Conservation (phyloP, 495 filamentous ascomycete species). For the Penicillium atrosanguineum region DNA sequence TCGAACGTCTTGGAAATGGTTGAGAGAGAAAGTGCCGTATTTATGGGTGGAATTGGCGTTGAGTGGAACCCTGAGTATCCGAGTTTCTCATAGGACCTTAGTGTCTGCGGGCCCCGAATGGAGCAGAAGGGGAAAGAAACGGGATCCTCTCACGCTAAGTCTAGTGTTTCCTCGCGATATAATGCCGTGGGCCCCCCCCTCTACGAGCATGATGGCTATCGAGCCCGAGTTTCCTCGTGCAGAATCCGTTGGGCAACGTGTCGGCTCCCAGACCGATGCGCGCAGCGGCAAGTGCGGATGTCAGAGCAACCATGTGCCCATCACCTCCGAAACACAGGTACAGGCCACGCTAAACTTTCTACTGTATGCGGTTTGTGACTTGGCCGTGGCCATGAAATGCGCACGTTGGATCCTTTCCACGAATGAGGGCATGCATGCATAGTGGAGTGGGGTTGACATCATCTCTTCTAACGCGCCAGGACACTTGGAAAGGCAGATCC, state of each 20-base stretch:
- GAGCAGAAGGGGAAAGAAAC: conserved; percentile 31
- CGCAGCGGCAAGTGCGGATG: conserved; percentile 21
- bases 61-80: conserved; percentile 18
- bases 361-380: not conserved
- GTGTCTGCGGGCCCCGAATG: conserved; percentile 25
- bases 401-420: not conserved
- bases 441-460: conserved; percentile 9
- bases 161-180: conserved; percentile 4
- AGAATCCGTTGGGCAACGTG: conserved; percentile 3
- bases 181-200: not conserved
- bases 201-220: not conserved
- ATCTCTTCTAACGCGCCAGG: not conserved
- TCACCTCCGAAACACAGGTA: conserved; percentile 1
- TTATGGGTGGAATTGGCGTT: conserved; percentile 12
- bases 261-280: conserved; percentile 1
- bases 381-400: not conserved
- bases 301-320: conserved; percentile 7
- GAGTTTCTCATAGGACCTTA: conserved; percentile 10
- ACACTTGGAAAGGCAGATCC: not conserved
- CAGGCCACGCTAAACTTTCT: not conserved
- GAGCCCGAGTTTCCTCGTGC: not conserved
- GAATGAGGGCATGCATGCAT: not conserved
- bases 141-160: conserved; percentile 10
- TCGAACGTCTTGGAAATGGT: not conserved
- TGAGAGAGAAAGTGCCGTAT: conserved; percentile 4